These are phyloP conservation scores for Pilasporangium apinafurcum DNA, from an alignment of 352 stramenopile genomes.

Conservation along the genomic window DNA sequence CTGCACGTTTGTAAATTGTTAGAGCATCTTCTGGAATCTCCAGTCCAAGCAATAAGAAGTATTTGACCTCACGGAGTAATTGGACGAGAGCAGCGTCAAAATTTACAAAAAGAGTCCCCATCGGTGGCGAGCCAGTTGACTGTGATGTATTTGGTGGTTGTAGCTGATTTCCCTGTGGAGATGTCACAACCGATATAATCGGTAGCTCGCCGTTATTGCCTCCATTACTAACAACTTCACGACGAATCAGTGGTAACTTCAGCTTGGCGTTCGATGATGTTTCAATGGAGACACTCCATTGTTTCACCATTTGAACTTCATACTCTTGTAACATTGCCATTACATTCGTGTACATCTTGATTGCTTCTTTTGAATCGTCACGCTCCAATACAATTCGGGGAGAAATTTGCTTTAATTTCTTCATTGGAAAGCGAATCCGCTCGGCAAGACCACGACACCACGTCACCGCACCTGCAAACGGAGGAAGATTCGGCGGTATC, in stretches of 20 bases:
- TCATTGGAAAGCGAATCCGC: constrained; percentile 86
- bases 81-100: constrained; percentile 89
- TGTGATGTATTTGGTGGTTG: constrained; percentile 7
- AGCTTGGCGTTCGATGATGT: constrained; percentile 80
- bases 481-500: constrained; percentile 86
- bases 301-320: constrained; percentile 76
- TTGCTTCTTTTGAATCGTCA: constrained; percentile 86
- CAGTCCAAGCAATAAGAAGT: constrained; percentile 88
- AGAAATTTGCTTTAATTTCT: constrained; percentile 77
- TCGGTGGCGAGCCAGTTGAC: not conserved
- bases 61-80: constrained; percentile 91
- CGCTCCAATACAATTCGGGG: constrained; percentile 77
- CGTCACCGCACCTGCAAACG: constrained; percentile 86
- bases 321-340: constrained; percentile 80
- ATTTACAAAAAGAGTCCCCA: constrained; percentile 73
- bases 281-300: constrained; percentile 77
- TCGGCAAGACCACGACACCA: constrained; percentile 87
- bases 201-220: constrained; percentile 5
- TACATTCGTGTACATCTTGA: constrained; percentile 88
- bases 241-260: constrained; percentile 79
- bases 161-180: constrained; percentile 6
- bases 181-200: not conserved
- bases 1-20: constrained; percentile 89
- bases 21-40: constrained; percentile 87
- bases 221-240: constrained; percentile 20